Base-by-base conservation (phyloP, 768 basidiomycete genomes). In the Amanita subjunquillea region DNA sequence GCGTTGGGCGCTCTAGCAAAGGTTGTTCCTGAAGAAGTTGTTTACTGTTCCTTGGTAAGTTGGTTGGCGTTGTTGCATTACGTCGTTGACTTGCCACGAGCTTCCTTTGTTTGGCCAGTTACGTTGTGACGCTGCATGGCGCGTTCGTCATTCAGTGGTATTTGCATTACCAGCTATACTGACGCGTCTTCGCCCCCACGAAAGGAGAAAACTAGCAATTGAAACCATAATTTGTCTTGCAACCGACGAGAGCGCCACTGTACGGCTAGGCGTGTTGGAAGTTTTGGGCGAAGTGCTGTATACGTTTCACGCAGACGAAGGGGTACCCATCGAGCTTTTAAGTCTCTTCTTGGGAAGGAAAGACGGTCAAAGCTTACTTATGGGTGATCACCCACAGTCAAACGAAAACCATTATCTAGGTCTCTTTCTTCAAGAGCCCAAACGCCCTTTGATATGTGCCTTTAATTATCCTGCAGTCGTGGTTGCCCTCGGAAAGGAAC, bases 381-480 rank as follows among this genome's bases (percentile, higher is more conserved):
- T 15, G 41, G 53, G 57, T 22, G 38, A 25, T 36, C 48, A 53
- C 25, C 47, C 57, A 13, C 59, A 64, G 1, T 22, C 36, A 22
- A n/a, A 37, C 12, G 30, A 23, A 29, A 42, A 39, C 13, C 43
- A 37, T 29, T 25, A 23, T 29, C 41, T 74, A 55, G 74, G 76
- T 51, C 65, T 69, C 34, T 77, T 81, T 60, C 77, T 73, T 60
- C 72, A 75, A 37, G 86, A 91, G 62, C 78, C 82, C 3, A 78
- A 84, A 46, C 80, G 90, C 9, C 78, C 86, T 1, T 71, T 90
- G 20, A 81, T 90, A 40, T 87, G 85, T 63, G 88, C 88, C 4
- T 92, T 91, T 69, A 91, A 96, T 68, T 87, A 88, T 62, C 95
- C 95, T 22, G 94, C 92, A 5, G 88, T 97, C 6, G 80, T 83